phyloP scores from a whole-genome alignment of 352 stramenopile genomes.

The Phytophthora brassicae region DNA sequence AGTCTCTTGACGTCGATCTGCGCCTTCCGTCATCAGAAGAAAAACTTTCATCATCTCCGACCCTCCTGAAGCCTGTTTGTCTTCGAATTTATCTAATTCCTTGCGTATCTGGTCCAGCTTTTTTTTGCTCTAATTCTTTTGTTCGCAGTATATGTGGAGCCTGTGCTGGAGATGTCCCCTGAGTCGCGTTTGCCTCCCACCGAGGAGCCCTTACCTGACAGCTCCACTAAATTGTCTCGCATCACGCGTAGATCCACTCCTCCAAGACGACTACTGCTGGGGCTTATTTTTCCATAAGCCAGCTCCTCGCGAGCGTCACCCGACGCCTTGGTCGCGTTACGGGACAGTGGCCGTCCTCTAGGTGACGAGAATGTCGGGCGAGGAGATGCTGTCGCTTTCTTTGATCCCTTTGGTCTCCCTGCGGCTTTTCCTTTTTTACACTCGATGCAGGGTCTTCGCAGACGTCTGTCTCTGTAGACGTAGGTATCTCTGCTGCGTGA shows the following conservation, averaged over 20 bases:
- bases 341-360: too few relatives aligned
- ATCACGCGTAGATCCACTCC: neutral
- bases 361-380: too few relatives aligned
- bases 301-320: neutral
- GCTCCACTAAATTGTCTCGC: neutral
- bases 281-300: neutral
- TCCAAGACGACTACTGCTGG: neutral
- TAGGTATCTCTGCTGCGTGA: too few relatives aligned
- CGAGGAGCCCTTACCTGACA: too few relatives aligned
- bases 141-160: neutral
- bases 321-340: too few relatives aligned
- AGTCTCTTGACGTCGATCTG: neutral
- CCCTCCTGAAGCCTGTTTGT: too few relatives aligned
- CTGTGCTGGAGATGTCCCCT: neutral
- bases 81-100: neutral
- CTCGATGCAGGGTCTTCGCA: too few relatives aligned
- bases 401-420: too few relatives aligned
- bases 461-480: too few relatives aligned
- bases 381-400: too few relatives aligned
- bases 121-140: neutral
- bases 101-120: neutral
- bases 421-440: too few relatives aligned
- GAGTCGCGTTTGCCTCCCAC: neutral
- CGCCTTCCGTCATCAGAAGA: neutral
- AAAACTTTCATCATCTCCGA: neutral